These are phyloP conservation scores for Eucalyptus tenuipes DNA, from an alignment of 345 rosid genomes.

Conservation along the genomic window DNA sequence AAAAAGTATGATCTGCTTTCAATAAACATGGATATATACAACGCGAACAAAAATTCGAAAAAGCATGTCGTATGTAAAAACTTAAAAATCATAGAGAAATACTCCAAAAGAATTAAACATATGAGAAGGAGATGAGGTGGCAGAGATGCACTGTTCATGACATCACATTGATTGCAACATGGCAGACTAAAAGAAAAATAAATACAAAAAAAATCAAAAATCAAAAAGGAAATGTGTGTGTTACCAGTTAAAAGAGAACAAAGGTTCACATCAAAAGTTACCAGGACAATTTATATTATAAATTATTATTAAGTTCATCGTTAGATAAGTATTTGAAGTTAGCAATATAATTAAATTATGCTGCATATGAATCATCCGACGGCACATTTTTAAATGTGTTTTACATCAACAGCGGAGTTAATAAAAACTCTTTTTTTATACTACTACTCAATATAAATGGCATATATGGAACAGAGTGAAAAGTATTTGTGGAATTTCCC, in stretches of 20 bases:
- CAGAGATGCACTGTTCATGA: background rate
- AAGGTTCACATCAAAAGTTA: background rate
- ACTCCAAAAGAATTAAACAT: background rate
- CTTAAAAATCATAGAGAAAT: background rate
- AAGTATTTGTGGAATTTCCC: background rate
- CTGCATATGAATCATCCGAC: background rate
- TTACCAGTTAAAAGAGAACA: background rate
- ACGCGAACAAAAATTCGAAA: no score
- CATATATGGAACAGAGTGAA: background rate
- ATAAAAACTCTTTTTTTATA: background rate
- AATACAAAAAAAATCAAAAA: no score
- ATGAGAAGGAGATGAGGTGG: background rate
- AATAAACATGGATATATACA: no score
- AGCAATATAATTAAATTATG: background rate
- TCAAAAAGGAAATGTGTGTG: background rate
- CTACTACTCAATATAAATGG: background rate
- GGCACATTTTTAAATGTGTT: no score
- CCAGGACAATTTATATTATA: background rate
- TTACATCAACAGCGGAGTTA: background rate
- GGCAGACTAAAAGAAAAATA: background rate
- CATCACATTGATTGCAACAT: background rate
- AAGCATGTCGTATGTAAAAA: background rate
- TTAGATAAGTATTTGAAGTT: background rate
- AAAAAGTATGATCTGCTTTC: background rate
- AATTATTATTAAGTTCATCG: background rate